phyloP scores from a whole-genome alignment of 257 asterid genomes.

The Plectranthus barbatus region DNA sequence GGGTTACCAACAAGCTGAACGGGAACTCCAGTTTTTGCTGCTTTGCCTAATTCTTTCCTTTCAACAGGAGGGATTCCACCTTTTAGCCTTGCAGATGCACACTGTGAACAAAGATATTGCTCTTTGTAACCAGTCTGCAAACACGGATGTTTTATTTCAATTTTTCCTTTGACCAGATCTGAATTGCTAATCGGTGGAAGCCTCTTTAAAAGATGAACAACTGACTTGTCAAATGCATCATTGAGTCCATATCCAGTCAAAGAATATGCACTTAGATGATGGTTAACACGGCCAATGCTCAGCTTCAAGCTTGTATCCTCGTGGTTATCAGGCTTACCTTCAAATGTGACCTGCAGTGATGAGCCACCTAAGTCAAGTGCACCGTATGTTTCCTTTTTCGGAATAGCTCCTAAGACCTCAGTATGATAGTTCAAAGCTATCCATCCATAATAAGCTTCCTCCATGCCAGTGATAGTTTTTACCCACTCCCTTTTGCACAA shows the following conservation, averaged over 20 bases:
- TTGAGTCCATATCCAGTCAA: slow-evolving; percentile 89
- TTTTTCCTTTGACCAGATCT: slow-evolving; percentile 45
- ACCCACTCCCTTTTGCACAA: slow-evolving; percentile 90
- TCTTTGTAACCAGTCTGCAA: slow-evolving; percentile 77
- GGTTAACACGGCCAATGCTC: slow-evolving; percentile 13
- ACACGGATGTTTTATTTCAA: slow-evolving; percentile 84
- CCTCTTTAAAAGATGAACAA: slow-evolving; percentile 53
- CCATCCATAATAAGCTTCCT: slow-evolving; percentile 98
- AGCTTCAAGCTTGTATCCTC: slow-evolving; percentile 49
- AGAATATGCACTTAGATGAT: slow-evolving; percentile 86
- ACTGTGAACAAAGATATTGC: slow-evolving; percentile 55
- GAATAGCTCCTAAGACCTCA: slow-evolving; percentile 59
- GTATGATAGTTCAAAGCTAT: slow-evolving; percentile 81
- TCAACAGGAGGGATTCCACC: slow-evolving; percentile 45
- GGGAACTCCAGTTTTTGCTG: slow-evolving; percentile 41
- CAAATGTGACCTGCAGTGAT: slow-evolving; percentile 41
- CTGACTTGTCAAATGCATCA: slow-evolving; percentile 96
- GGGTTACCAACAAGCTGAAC: slow-evolving; percentile 73
- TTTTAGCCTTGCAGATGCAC: slow-evolving; percentile 40
- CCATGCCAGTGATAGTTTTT: slow-evolving; percentile 74
- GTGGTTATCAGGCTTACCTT: slow-evolving; percentile 34
- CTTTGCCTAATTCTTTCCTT: slow-evolving; percentile 31
- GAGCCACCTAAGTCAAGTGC: slow-evolving; percentile 63
- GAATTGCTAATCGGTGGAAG: slow-evolving; percentile 47
- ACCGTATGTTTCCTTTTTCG: slow-evolving; percentile 76